Evolutionary conservation across 257 asterid species (phyloP), one percentile per base, ranked within the genome.

Genomic region (Penstemon eatonii): DNA sequence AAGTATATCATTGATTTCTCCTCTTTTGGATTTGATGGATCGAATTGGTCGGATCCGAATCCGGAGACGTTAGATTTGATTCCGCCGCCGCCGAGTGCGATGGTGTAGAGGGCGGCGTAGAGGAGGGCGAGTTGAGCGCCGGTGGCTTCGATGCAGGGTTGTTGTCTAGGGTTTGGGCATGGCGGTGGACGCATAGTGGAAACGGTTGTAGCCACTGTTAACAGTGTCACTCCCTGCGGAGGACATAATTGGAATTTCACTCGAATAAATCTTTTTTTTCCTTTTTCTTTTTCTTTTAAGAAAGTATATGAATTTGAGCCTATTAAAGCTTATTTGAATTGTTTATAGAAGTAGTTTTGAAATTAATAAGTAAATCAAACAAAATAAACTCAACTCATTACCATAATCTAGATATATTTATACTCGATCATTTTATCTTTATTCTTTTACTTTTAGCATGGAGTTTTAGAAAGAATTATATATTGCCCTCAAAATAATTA

Each of bases 21-120:
- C 68, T 92, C 96, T 57, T 74, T 81, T 0, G 94, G 94, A 63
- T 92, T 68, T 10, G 86, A 75, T 1, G 76, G 3, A 75, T 87
- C 96, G 60, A 92, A 92, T 58, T 92, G 98, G 63, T 92, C 98
- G 0, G 96, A 84, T 7, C 98, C 98, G 41, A 92, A 89, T 8
- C 96, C 96, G 2, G 98, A 89, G 61, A 92, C 96, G 40, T 87
- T 87, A 3, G 98, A 86, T 72, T 92, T 92, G 78, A 91, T 89
- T 25, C 96, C 96, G 3, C 98, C 96, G 2, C 89, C 95, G 8
- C 98, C 98, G 4, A 87, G 41, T 9, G 98, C 98, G 53, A 89
- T 85, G 33, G 89, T 86, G 82, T 87, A 85, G 64, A 92, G 88
- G n/a, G 98, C 93, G 0, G 76, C 60, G 77, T 83, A 89, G 61